These are phyloP conservation scores for Colletotrichum lupini DNA, from an alignment of 2,329 filamentous ascomycete genomes.

Conservation along the genomic window DNA sequence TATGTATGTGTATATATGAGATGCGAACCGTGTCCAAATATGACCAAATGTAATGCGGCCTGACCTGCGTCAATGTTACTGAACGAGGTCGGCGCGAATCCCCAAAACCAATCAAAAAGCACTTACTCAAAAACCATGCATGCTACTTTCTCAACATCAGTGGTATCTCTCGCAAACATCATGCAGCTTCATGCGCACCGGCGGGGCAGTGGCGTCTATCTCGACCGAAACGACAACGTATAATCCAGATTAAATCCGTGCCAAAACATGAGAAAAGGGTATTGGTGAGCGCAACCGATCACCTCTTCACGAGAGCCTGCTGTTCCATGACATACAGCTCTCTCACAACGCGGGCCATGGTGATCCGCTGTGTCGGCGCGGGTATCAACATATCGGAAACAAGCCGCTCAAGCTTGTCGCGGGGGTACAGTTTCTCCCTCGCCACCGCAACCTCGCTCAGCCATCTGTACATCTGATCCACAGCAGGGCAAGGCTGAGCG, in stretches of 20 bases:
- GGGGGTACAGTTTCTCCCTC: constrained; percentile 55
- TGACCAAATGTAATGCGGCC: not conserved
- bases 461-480: constrained; percentile 67
- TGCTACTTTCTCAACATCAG: constrained; percentile 21
- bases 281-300: constrained; percentile 7
- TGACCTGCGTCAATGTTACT: not conserved
- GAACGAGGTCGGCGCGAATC: not conserved
- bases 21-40: not conserved
- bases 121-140: not conserved
- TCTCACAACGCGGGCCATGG: constrained; percentile 61
- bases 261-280: constrained; percentile 12
- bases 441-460: constrained; percentile 63
- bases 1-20: not conserved
- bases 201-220: not conserved
- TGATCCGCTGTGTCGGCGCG: constrained; percentile 62
- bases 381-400: constrained; percentile 66
- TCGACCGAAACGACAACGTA: not conserved
- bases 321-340: constrained; percentile 49
- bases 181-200: constrained; percentile 9
- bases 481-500: constrained; percentile 45
- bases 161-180: constrained; percentile 35
- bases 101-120: not conserved
- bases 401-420: constrained; percentile 62
- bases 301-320: constrained; percentile 22
- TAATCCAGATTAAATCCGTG: not conserved